Evolutionary conservation across 2,329 filamentous ascomycete species (phyloP).

Genomic region (Thermothelomyces thermophilus): DNA sequence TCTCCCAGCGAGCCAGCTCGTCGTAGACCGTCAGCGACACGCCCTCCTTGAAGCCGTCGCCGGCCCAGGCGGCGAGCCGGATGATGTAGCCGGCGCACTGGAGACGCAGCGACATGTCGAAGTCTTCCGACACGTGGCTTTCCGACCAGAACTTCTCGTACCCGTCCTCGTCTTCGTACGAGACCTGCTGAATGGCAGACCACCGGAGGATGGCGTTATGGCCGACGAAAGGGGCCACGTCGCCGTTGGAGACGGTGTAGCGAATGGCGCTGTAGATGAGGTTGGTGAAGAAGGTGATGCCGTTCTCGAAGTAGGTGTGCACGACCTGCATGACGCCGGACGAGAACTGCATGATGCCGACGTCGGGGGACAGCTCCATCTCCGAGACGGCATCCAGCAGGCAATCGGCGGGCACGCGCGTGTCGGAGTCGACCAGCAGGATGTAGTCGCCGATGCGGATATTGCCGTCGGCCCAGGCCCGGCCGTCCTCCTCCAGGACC

Average conservation of each 20-base stretch:
- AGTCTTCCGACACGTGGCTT: slow-evolving; percentile 72
- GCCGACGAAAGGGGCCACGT: slow-evolving; percentile 74
- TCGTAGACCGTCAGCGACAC: slow-evolving; percentile 81
- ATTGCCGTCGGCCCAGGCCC: slow-evolving; percentile 77
- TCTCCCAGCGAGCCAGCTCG: slow-evolving; percentile 79
- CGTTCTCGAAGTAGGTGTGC: slow-evolving; percentile 64
- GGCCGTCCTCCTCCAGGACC: slow-evolving; percentile 59
- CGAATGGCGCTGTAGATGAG: slow-evolving; percentile 71
- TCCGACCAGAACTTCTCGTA: slow-evolving; percentile 80
- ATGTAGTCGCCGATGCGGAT: slow-evolving; percentile 83
- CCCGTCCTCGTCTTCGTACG: slow-evolving; percentile 61
- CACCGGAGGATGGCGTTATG: slow-evolving; percentile 72
- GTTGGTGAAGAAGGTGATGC: slow-evolving; percentile 66
- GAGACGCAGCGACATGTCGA: slow-evolving; percentile 73
- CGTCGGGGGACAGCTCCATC: slow-evolving; percentile 72
- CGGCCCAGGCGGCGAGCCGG: slow-evolving; percentile 65
- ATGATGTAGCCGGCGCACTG: slow-evolving; percentile 68
- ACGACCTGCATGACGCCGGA: slow-evolving; percentile 76
- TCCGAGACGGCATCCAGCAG: slow-evolving; percentile 73
- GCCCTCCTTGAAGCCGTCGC: slow-evolving; percentile 74
- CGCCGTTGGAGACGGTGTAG: slow-evolving; percentile 70
- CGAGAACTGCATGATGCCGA: slow-evolving; percentile 71
- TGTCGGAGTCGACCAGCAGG: slow-evolving; percentile 71
- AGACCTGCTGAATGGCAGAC: slow-evolving; percentile 67
- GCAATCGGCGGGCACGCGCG: slow-evolving; percentile 69